Percentiles rank a stretch among this genome's conserved stretches.
phyloP scores from a whole-genome alignment of 78 protist species.

The Dictyostelium discoideum region dicty_2.7 NC_007088.5:8051501-8052000 shows the following conservation, averaged over 20 bases:
- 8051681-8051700: conserved; percentile 9
- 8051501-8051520: conserved; percentile 18
- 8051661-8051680: neutral
- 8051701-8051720: neutral
- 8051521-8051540: conserved; percentile 55
- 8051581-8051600: neutral
- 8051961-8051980: neutral
- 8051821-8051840: neutral
- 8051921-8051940: neutral
- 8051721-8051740: neutral
- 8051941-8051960: conserved; percentile 5
- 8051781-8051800: neutral
- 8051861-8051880: neutral
- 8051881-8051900: neutral
- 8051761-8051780: neutral
- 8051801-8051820: neutral
- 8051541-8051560: neutral
- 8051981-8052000: neutral
- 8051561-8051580: neutral
- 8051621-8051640: conserved; percentile 12
- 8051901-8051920: neutral
- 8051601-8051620: conserved; percentile 2
- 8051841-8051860: neutral
- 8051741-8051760: neutral
- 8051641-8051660: conserved; percentile 1